phyloP scores from a whole-genome alignment of 306 rosid genomes.

The Urtica urens region DNA sequence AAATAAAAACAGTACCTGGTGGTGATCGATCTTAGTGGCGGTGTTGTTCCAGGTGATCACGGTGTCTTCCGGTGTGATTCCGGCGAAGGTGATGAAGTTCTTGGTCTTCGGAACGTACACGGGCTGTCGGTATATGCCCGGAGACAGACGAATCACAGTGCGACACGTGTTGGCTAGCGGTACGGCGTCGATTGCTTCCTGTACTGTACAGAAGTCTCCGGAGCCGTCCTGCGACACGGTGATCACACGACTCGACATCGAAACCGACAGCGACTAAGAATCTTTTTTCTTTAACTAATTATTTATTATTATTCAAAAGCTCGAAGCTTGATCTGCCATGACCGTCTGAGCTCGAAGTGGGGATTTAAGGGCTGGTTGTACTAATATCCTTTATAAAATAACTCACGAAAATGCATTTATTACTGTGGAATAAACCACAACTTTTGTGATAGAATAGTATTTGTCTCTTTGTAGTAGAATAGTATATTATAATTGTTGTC shows the following conservation, averaged over 20 bases:
- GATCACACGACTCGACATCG: slow-evolving; percentile 49
- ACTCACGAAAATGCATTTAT: too few relatives aligned
- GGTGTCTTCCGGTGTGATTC: slow-evolving; percentile 47
- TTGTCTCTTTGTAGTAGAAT: too few relatives aligned
- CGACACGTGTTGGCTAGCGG: slow-evolving; percentile 68
- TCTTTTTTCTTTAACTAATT: background rate
- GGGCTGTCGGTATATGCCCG: slow-evolving; percentile 73
- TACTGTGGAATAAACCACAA: too few relatives aligned
- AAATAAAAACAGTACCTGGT: slow-evolving; percentile 44
- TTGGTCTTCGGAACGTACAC: slow-evolving; percentile 77
- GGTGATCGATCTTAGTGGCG: slow-evolving; percentile 62
- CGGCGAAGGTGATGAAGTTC: slow-evolving; percentile 61
- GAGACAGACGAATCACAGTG: slow-evolving; percentile 52
- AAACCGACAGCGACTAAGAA: background rate
- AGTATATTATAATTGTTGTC: too few relatives aligned
- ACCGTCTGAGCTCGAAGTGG: too few relatives aligned
- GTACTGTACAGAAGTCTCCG: slow-evolving; percentile 58
- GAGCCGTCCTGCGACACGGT: slow-evolving; percentile 62
- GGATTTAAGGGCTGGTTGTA: too few relatives aligned
- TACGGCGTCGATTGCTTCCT: slow-evolving; percentile 73
- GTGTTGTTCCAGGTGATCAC: slow-evolving; percentile 80
- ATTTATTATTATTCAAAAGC: too few relatives aligned
- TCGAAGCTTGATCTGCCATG: too few relatives aligned
- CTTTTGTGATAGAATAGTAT: too few relatives aligned
- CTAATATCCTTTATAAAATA: too few relatives aligned